Evolutionary conservation across 805 yeast genomes (phyloP).

Genomic region (Myxozyma kluyveri): DNA sequence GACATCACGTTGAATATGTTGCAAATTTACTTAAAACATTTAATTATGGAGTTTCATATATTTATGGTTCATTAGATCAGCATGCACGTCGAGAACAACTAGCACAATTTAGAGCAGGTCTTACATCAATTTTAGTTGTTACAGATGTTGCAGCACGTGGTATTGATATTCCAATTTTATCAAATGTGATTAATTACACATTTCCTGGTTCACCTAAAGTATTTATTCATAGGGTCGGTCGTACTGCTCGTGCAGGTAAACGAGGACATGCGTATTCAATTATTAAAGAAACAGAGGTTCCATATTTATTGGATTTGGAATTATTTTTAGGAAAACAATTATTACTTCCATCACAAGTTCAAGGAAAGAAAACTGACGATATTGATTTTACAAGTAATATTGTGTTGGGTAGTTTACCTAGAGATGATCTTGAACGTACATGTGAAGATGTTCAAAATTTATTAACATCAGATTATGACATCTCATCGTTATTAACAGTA

Average conservation of each 20-base stretch:
- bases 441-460: constrained; percentile 69
- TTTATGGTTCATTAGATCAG: constrained; percentile 93
- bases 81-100: constrained; percentile 89
- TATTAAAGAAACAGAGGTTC: constrained; percentile 78
- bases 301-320: constrained; percentile 87
- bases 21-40: constrained; percentile 64
- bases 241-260: constrained; percentile 99
- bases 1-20: constrained; percentile 95
- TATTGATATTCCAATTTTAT: constrained; percentile 90
- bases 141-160: constrained; percentile 78
- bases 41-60: constrained; percentile 84
- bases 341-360: constrained; percentile 42
- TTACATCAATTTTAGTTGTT: constrained; percentile 83
- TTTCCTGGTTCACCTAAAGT: constrained; percentile 90
- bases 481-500: constrained; percentile 62
- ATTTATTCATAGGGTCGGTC: constrained; percentile 95
- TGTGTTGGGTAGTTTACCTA: constrained; percentile 80
- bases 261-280: constrained; percentile 97
- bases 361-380: constrained; percentile 43
- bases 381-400: constrained; percentile 75
- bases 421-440: constrained; percentile 63
- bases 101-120: constrained; percentile 77
- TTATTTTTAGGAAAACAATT: constrained; percentile 83
- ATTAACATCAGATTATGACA: constrained; percentile 63
- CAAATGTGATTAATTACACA: constrained; percentile 89